These are phyloP conservation scores for Nicotiana tabacum DNA, from an alignment of 257 asterid species.

Conservation along the genomic window DNA sequence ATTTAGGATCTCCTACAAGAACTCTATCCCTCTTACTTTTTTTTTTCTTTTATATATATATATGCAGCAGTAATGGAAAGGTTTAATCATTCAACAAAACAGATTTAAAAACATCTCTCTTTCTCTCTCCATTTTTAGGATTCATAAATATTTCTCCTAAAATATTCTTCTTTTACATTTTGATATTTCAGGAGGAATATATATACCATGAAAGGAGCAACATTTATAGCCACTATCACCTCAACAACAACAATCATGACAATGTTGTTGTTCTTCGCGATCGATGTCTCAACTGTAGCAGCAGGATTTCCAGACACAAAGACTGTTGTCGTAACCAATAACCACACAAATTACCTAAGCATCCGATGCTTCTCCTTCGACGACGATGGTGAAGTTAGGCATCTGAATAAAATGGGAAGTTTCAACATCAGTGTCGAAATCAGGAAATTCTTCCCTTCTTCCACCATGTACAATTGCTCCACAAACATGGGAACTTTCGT, in stretches of 20 bases:
- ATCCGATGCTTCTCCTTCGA: slow-evolving; percentile 57
- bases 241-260: background rate
- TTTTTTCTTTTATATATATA: background rate
- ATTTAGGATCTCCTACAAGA: background rate
- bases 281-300: background rate
- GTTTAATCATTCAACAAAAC: background rate
- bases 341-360: slow-evolving; percentile 57
- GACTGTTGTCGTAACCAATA: slow-evolving; percentile 39
- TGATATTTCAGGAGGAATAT: background rate
- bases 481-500: slow-evolving; percentile 72
- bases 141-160: background rate
- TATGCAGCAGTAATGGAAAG: background rate
- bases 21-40: background rate
- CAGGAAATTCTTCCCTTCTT: slow-evolving; percentile 27
- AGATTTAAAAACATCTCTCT: background rate
- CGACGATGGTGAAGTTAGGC: slow-evolving; percentile 20
- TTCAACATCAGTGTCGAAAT: slow-evolving; percentile 29
- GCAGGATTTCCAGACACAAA: background rate
- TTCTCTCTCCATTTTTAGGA: background rate
- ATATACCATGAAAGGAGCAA: background rate
- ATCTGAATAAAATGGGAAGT: slow-evolving; percentile 32
- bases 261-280: background rate
- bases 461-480: slow-evolving; percentile 62
- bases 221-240: background rate
- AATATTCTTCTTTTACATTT: background rate